Evolutionary conservation across 169 alveolate genomes (phyloP), one percentile per base, ranked within the genome.

Genomic region (Eimeria nieschulzi): DNA sequence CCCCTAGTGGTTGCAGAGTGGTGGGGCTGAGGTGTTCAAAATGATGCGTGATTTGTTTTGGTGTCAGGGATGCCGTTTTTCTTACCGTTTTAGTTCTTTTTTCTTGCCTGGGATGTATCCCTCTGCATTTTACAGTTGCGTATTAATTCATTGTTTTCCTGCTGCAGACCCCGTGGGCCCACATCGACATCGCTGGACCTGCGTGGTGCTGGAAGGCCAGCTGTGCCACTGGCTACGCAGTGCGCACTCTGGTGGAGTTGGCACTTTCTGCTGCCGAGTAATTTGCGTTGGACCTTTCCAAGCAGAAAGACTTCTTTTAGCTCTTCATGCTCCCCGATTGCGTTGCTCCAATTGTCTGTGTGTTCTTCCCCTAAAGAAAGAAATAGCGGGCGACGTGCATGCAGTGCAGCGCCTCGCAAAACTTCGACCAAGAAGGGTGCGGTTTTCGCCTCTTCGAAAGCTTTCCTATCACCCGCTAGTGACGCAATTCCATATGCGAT

Each of bases 171-270:
- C 94, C 96, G 33, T 98, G 99, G 99, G 98, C 98, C 19, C 99
- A 98, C 91, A 88, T 98, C 73, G 99, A 98, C 94, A 98, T 98
- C 55, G 99, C 99, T n/a, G 99, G 99, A 0, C 98, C 98, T 39
- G 97, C 98, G 53, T 87, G 88, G 90, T 78, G 79, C 61, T 25
- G 9, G 55, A 66, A 92, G 75, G 13, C 56, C 23, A 61, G 53
- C 66, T 13, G 19, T 25, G 95, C 80, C 26, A 85, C 95, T 8
- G 95, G 95, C 78, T 92, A 72, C 63, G 95, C 85, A 7, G 95
- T 87, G 7, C 71, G 92, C 9, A 80, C 83, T 46, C 92, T 91
- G 55, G 80, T 61, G 9, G 94, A 91, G 71, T 83, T 26, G 46
- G 76, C 63, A 71, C 17, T 83, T 78, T 10, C 33, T 33, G 54